Conservation (phyloP, 2,329 filamentous ascomycete species). For the Beauveria scarabaeidicola region DNA sequence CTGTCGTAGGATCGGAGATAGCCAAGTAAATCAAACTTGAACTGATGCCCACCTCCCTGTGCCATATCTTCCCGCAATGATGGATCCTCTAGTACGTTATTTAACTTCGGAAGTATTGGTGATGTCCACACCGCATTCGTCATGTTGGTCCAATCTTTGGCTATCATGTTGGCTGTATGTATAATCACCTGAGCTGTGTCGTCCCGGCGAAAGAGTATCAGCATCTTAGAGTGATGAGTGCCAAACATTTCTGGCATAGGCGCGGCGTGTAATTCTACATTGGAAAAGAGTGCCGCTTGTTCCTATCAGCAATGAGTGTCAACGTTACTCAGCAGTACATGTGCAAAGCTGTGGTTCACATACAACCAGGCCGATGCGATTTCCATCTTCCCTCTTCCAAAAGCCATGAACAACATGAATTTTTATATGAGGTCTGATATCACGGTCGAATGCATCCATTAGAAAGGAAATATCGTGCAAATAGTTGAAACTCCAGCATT, state of each 20-base stretch:
- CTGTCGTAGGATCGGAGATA: constrained; percentile 66
- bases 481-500: constrained; percentile 65
- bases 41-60: constrained; percentile 56
- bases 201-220: constrained; percentile 72
- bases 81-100: background rate
- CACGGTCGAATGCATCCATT: constrained; percentile 44
- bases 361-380: constrained; percentile 49
- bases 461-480: constrained; percentile 53
- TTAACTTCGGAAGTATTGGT: constrained; percentile 52
- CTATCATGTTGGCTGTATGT: constrained; percentile 88
- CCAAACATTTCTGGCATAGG: constrained; percentile 79
- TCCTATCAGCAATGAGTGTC: constrained; percentile 34
- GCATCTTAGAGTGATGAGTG: constrained; percentile 82
- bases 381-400: constrained; percentile 58
- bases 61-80: constrained; percentile 13
- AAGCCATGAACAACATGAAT: constrained; percentile 54
- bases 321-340: background rate
- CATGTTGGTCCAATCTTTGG: constrained; percentile 80
- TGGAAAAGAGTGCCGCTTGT: constrained; percentile 51
- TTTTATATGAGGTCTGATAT: constrained; percentile 38
- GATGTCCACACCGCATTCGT: constrained; percentile 76
- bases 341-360: background rate
- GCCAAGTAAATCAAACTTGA: constrained; percentile 65
- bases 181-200: constrained; percentile 71
- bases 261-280: constrained; percentile 63